Evolutionary conservation across 306 rosid genomes (phyloP).

Genomic region (Dryas alaskensis): DNA sequence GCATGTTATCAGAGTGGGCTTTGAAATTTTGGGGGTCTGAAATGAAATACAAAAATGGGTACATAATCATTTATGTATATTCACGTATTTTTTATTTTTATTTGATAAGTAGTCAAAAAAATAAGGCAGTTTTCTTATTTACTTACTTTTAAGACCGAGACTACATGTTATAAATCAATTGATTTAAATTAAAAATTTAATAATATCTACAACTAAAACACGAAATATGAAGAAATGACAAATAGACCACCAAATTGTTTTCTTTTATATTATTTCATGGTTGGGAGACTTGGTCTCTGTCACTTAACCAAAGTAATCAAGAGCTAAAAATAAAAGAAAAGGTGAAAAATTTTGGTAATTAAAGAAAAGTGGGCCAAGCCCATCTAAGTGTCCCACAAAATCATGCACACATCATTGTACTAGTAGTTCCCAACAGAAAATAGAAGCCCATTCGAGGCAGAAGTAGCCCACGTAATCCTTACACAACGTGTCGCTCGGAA

Average conservation of each 20-base stretch:
- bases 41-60: no score
- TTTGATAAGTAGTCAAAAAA: no score
- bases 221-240: neutral
- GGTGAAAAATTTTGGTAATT: neutral
- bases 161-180: no score
- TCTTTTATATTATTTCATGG: neutral
- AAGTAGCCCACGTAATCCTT: conserved; percentile 33
- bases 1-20: no score
- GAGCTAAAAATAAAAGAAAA: neutral
- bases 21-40: no score
- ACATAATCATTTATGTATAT: no score
- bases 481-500: conserved; percentile 30
- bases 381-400: conserved; percentile 61
- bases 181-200: no score
- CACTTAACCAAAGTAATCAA: neutral
- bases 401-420: conserved; percentile 39
- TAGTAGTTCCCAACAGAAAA: neutral
- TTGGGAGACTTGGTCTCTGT: neutral
- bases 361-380: conserved; percentile 47
- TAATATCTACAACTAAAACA: no score
- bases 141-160: no score
- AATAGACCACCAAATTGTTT: neutral
- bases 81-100: no score
- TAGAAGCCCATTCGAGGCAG: conserved; percentile 34
- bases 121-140: no score